phyloP scores from a whole-genome alignment of 202 grass and related monocot genomes.

The Cymbopogon flexuosus region DNA sequence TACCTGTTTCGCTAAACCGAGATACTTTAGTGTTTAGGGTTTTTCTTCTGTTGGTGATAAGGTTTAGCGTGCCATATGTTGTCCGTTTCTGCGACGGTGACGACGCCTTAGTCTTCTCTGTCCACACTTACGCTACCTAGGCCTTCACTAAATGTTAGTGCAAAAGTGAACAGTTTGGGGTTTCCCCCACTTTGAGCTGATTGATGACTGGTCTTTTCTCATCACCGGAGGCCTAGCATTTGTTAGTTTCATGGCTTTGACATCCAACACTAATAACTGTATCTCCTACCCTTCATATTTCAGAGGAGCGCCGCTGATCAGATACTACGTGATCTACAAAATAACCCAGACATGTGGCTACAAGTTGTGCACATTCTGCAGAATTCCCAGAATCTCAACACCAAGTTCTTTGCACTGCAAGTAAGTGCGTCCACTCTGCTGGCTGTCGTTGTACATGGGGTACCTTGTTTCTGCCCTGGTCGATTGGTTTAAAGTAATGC shows the following conservation, averaged over 20 bases:
- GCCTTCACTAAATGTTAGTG: not conserved
- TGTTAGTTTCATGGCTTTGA: not conserved
- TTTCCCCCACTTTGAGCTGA: not conserved
- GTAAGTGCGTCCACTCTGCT: conserved; percentile 34
- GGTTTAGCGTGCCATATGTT: not conserved
- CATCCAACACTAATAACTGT: not conserved
- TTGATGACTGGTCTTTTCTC: not conserved
- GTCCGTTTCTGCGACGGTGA: not conserved
- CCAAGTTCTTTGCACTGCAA: conserved; percentile 98
- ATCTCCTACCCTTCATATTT: not conserved
- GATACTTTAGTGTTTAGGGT: not conserved
- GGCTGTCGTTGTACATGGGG: not conserved
- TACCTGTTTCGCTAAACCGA: not conserved
- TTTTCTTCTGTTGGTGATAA: not conserved
- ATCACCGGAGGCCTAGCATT: not conserved
- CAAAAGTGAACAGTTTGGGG: not conserved
- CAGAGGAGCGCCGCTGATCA: conserved; percentile 92
- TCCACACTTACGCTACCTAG: not conserved
- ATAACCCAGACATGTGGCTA: conserved; percentile 91
- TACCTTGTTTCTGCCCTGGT: not conserved
- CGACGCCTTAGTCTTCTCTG: not conserved
- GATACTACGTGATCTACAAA: conserved; percentile 87
- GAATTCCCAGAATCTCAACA: conserved; percentile 91
- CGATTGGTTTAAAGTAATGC: not conserved
- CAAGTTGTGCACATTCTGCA: conserved; percentile 97